phyloP scores from a whole-genome alignment of 192 early-diverging fungal genomes.

The Coemansia sp. region DNA sequence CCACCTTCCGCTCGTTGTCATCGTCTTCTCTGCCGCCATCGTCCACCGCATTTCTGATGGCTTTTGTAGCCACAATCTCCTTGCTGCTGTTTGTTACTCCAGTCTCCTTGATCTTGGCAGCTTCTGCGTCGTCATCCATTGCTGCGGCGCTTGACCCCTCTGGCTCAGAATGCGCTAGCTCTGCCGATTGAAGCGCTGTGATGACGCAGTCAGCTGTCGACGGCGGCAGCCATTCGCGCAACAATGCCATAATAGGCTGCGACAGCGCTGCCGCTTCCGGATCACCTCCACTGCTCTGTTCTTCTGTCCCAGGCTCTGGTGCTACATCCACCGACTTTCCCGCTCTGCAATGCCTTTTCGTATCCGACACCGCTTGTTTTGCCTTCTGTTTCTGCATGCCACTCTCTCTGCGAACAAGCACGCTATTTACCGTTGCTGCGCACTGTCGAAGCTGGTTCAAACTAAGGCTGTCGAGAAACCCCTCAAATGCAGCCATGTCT shows the following conservation, averaged over 20 bases:
- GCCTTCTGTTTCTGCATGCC: constrained; percentile 1
- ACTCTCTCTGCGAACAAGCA: constrained; percentile 39
- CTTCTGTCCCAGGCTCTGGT: not conserved
- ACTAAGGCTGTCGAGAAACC: constrained; percentile 39
- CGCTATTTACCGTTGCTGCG: constrained; percentile 48
- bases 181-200: constrained; percentile 38
- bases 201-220: constrained; percentile 48
- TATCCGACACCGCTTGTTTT: not conserved
- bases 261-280: not conserved
- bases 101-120: too few relatives aligned
- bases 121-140: not conserved
- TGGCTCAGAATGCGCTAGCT: constrained; percentile 5
- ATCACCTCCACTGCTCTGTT: not conserved
- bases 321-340: not conserved
- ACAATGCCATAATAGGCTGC: constrained; percentile 18
- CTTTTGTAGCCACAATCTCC: not conserved
- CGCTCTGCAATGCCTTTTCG: not conserved
- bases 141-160: not conserved
- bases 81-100: not conserved
- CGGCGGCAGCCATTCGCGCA: constrained; percentile 43
- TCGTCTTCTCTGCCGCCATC: not conserved
- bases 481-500: constrained; percentile 45
- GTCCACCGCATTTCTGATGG: not conserved
- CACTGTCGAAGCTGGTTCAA: constrained; percentile 52
- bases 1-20: constrained; percentile 24